phyloP scores from a whole-genome alignment of 495 filamentous ascomycete genomes.

The Xylaria sp. region DNA sequence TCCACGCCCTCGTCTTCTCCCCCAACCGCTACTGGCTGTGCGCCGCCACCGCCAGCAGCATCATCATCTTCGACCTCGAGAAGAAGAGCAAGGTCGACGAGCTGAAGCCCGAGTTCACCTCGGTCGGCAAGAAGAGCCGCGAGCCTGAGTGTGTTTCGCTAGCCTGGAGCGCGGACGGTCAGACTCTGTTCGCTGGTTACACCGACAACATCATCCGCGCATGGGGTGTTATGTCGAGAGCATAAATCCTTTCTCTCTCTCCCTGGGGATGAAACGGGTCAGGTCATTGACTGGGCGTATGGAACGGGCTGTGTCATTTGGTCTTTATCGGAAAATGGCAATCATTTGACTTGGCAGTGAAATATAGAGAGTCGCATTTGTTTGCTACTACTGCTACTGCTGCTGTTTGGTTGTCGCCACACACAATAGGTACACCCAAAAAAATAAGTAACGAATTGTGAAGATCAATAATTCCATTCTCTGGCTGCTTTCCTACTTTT shows the following conservation, averaged over 20 bases:
- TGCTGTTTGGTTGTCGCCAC: constrained; percentile 36
- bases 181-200: constrained; percentile 99
- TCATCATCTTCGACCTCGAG: constrained; percentile 99
- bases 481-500: neutral
- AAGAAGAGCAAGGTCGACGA: constrained; percentile 99
- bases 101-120: constrained; percentile 97
- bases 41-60: constrained; percentile 92
- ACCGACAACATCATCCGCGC: constrained; percentile 99
- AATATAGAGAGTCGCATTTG: constrained; percentile 37
- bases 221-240: constrained; percentile 93
- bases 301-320: constrained; percentile 47
- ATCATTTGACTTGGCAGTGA: constrained; percentile 37
- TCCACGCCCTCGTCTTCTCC: constrained; percentile 99
- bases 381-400: constrained; percentile 25
- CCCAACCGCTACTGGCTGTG: constrained; percentile 99
- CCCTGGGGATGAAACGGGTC: constrained; percentile 31
- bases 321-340: constrained; percentile 44
- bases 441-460: constrained; percentile 42
- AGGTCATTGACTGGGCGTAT: constrained; percentile 47
- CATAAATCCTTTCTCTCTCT: constrained; percentile 49
- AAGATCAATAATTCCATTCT: constrained; percentile 33
- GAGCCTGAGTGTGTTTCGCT: constrained; percentile 97
- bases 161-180: constrained; percentile 97
- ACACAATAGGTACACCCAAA: constrained; percentile 40
- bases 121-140: constrained; percentile 97